Evolutionary conservation across 2,329 filamentous ascomycete species (phyloP), one percentile per base, ranked within the genome.

Genomic region (Penicillium polonicum): DNA sequence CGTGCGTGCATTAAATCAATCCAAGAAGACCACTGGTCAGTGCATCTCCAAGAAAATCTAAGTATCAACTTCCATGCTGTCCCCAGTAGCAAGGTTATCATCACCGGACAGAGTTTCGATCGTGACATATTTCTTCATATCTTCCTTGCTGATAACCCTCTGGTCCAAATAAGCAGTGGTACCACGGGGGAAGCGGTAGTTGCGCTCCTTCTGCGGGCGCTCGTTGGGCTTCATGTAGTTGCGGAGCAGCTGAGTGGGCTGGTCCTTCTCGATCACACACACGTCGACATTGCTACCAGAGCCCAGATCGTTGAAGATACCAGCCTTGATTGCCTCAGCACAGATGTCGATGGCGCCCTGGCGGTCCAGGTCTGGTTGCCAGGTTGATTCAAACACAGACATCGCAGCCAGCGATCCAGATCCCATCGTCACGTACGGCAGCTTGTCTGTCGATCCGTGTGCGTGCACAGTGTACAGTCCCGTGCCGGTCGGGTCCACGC

Each of bases 351-450:
- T 81, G n/a, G 92, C 92, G 49, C 90, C 90, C 38, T 95, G 89
- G 67, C 85, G 83, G 63, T 84, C 88, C 74, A 97, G 76, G 60
- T 86, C 79, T 8, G 86, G 80, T 83, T 92, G 91, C 95, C 95
- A 99, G 78, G 88, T 88, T 49, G 92, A 95, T 83, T 99, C 94
- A 73, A 99, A 99, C 51, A 99, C 90, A 33, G 90, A 91, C 94
- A 99, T 99, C 73, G 94, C 94, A 29, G 94, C 94, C 66, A 99
- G 82, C 48, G 91, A 96, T 64, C 94, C 94, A 25, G 90, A 96
- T 54, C 94, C 94, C 94, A 99, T 99, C 65, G 95, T 99, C 66
- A 99, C 95, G 77, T 99, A 99, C 50, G 94, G 94, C 48, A 99
- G 88, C 83, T 97, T 99, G 81, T 99, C 94, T 61, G 94, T 99